Conservation (phyloP, 2,329 filamentous ascomycete genomes). For the Neodidymelliopsis sp. region DNA sequence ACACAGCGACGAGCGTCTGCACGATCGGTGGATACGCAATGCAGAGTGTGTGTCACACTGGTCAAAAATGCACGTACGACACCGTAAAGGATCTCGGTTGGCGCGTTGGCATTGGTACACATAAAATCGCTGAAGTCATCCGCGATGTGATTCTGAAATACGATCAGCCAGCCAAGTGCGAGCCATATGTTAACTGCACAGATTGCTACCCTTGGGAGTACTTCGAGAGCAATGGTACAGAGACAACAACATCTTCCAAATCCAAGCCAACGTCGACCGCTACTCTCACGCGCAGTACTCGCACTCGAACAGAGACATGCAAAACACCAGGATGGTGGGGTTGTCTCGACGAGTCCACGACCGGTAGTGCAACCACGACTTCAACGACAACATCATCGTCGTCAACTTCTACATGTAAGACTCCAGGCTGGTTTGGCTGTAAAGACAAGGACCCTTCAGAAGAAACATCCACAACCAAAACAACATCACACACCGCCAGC, state of each 20-base stretch:
- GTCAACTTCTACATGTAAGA: constrained; percentile 54
- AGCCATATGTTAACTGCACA: constrained; percentile 75
- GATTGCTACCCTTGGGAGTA: constrained; percentile 96
- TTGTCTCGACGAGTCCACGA: constrained; percentile 72
- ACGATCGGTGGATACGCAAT: constrained; percentile 92
- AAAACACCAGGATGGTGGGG: constrained; percentile 95
- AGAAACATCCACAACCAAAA: constrained; percentile 50
- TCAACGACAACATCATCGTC: constrained; percentile 51
- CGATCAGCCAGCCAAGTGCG: constrained; percentile 79
- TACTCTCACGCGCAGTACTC: constrained; percentile 50
- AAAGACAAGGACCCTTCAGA: constrained; percentile 50
- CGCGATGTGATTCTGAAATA: constrained; percentile 86
- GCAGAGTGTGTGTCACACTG: constrained; percentile 91
- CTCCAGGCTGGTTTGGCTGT: constrained; percentile 72
- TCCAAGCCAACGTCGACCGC: constrained; percentile 61
- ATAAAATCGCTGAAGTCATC: constrained; percentile 89
- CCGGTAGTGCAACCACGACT: constrained; percentile 55
- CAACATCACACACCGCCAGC: constrained; percentile 37
- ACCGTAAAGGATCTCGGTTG: constrained; percentile 91
- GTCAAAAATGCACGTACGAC: constrained; percentile 88
- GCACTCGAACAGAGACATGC: constrained; percentile 82
- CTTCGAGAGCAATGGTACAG: constrained; percentile 89
- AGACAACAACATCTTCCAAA: constrained; percentile 69
- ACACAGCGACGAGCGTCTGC: constrained; percentile 86
- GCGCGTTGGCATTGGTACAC: constrained; percentile 88